Percentiles rank a stretch among this genome's conserved stretches.
Evolutionary conservation across 2,329 filamentous ascomycete species (phyloP).

Genomic region (Dothiorella sarmentorum): DNA sequence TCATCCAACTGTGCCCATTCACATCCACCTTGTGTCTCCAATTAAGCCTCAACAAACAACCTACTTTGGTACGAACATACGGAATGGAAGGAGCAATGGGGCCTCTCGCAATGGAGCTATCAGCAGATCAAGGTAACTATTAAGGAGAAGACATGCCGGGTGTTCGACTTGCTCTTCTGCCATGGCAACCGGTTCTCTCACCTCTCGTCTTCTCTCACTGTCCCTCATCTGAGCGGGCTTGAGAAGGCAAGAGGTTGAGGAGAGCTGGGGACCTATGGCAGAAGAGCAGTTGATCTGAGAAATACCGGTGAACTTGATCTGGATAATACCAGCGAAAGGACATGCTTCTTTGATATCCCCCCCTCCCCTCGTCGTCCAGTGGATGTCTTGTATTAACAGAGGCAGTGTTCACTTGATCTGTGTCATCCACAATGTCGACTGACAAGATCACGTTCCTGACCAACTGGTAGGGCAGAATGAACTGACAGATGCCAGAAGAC

Average conservation of each 20-base stretch:
- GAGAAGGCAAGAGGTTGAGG: conserved; percentile 21
- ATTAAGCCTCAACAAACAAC: neutral
- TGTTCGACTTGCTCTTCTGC: conserved; percentile 27
- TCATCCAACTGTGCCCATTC: neutral
- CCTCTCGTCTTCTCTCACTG: conserved; percentile 16
- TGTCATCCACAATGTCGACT: conserved; percentile 65
- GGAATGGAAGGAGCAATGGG: conserved; percentile 19
- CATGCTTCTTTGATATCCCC: conserved; percentile 63
- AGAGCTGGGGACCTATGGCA: conserved; percentile 21
- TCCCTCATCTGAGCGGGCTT: conserved; percentile 3
- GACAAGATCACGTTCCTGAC: conserved; percentile 83
- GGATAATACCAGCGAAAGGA: conserved; percentile 86
- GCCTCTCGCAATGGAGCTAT: conserved; percentile 33
- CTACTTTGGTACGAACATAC: conserved; percentile 15
- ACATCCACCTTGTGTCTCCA: neutral
- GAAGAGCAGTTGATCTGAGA: conserved; percentile 59
- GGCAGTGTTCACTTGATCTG: conserved; percentile 45
- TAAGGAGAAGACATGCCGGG: conserved; percentile 40
- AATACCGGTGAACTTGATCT: conserved; percentile 82
- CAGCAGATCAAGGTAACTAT: conserved; percentile 43
- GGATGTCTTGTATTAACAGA: conserved; percentile 47
- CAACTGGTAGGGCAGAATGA: conserved; percentile 61
- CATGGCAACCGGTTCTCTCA: conserved; percentile 3
- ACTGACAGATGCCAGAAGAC: conserved; percentile 18
- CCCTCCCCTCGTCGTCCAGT: conserved; percentile 28